Conservation (phyloP, 2,329 filamentous ascomycete species). For the Stachybotrys echinatus region DNA sequence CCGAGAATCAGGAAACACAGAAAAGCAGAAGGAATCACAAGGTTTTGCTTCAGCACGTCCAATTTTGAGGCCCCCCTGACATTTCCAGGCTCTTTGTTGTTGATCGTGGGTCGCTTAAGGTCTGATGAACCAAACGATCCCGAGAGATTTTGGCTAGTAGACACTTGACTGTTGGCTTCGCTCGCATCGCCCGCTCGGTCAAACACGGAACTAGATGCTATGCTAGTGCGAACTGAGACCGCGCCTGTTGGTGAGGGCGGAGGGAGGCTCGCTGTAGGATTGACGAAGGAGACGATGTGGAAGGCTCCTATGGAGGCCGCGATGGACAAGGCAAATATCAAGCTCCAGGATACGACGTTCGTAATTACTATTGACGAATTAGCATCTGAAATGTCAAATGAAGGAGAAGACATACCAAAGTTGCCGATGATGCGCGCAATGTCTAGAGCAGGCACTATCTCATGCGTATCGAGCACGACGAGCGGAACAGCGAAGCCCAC, state of each 20-base stretch:
- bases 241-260: not conserved
- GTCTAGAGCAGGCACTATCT: slow-evolving; percentile 21
- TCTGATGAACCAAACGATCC: not conserved
- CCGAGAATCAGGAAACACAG: slow-evolving; percentile 29
- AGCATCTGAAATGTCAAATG: slow-evolving; percentile 3
- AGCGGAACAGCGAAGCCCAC: slow-evolving; percentile 46
- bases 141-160: not conserved
- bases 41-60: slow-evolving; percentile 5
- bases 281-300: not conserved
- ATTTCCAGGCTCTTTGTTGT: not conserved
- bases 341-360: slow-evolving; percentile 27
- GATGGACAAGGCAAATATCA: slow-evolving; percentile 20
- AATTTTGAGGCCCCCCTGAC: not conserved
- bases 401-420: slow-evolving; percentile 24
- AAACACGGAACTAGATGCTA: not conserved
- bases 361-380: slow-evolving; percentile 22
- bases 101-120: not conserved
- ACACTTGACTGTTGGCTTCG: not conserved
- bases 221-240: not conserved
- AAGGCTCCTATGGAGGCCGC: not conserved
- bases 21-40: slow-evolving; percentile 23
- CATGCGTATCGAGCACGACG: slow-evolving; percentile 34
- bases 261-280: not conserved
- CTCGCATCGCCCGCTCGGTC: not conserved
- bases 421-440: slow-evolving; percentile 38